Evolutionary conservation across 768 basidiomycete species (phyloP), one percentile per base, ranked within the genome.

Genomic region (Russula compacta): DNA sequence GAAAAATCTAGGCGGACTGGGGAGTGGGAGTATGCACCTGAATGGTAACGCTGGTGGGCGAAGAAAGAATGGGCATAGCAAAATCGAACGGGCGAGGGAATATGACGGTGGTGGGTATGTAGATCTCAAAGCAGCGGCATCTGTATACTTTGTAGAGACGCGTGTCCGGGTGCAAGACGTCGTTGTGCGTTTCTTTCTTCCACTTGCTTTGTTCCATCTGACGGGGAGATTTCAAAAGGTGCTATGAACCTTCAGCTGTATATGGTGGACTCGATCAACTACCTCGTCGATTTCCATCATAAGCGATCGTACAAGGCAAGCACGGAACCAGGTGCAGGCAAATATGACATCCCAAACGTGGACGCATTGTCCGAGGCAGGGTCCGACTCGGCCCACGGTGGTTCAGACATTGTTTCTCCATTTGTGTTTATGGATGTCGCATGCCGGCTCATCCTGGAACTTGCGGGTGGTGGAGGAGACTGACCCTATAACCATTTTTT

Each of bases 371-470:
- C 81, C 9, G 81, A 83, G 59, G 76, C 77, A 36, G 78, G 78
- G 59, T 83, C 80, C 35, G 84, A 87, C 53, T 77, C 79, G 3
- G 79, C 79, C 65, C 73, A 67, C 63, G 70, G 68, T 19, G 76
- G 86, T 56, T 86, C 88, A 68, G 86, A 85, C 57, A 78, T 89
- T 19, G 80, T 88, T 29, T 85, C 84, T 55, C 97, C 97, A 11
- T 98, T 92, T 73, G 83, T 97, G 63, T 99, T 99, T 73, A 88
- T 98, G 83, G 95, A 99, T 72, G 85, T 95, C 35, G 92, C 97
- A 6, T 97, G 93, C 72, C 78, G 86, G 66, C 79, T 98, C 68
- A 98, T 98, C 68, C 80, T 97, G 51, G 94, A 98, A 76, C 79
- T 98, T 66, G 95, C 95, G 29, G 89, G 89, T 59, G 82, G 80